These are phyloP conservation scores for Euphorbia pulcherrima DNA, from an alignment of 345 rosid species.

Conservation along the genomic window DNA sequence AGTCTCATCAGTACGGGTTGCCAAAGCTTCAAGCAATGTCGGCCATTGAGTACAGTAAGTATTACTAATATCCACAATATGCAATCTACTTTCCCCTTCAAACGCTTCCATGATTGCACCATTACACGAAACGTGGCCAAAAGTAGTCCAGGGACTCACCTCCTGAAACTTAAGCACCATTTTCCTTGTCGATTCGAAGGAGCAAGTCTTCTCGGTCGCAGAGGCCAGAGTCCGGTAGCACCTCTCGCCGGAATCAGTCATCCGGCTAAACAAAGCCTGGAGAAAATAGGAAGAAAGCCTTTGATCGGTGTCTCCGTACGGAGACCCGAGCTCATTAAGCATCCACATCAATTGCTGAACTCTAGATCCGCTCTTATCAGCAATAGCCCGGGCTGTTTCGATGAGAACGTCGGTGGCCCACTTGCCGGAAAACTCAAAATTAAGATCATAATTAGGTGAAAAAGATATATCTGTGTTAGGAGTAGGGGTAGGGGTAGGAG, in stretches of 20 bases:
- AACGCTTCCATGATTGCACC: constrained; percentile 94
- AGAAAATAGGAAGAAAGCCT: constrained; percentile 79
- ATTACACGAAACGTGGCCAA: constrained; percentile 87
- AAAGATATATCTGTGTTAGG: constrained; percentile 39
- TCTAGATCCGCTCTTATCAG: constrained; percentile 53
- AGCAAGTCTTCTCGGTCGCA: constrained; percentile 66
- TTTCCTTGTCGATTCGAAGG: constrained; percentile 77
- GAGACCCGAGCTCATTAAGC: constrained; percentile 80
- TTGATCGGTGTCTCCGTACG: constrained; percentile 85
- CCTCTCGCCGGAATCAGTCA: constrained; percentile 70
- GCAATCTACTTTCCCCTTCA: constrained; percentile 71
- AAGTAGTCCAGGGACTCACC: constrained; percentile 94
- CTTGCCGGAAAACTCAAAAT: constrained; percentile 61
- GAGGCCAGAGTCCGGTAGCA: constrained; percentile 55
- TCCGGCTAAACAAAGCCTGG: constrained; percentile 84
- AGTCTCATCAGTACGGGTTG: constrained; percentile 85
- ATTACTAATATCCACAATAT: constrained; percentile 81
- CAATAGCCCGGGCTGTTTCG: constrained; percentile 54
- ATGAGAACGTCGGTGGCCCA: constrained; percentile 75
- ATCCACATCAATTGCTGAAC: constrained; percentile 87
- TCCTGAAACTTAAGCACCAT: constrained; percentile 84
- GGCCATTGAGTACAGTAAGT: constrained; percentile 99
- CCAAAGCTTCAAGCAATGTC: constrained; percentile 86
- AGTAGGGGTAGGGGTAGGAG: too few relatives aligned
- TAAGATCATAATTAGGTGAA: constrained; percentile 43